phyloP scores from a whole-genome alignment of 257 asterid genomes.

The Anisodus acutangulus region DNA sequence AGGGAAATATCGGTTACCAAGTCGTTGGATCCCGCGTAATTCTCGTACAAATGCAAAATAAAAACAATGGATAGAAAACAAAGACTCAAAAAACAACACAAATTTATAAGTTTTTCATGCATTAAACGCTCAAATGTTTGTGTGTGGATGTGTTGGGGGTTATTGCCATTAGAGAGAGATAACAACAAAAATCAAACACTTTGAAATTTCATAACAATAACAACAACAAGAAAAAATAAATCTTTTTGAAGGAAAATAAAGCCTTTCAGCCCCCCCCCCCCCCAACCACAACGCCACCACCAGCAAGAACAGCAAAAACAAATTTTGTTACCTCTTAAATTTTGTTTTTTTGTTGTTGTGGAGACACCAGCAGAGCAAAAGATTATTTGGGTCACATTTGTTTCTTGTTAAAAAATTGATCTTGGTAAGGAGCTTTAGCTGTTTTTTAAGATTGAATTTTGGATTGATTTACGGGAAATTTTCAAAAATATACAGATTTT shows the following conservation, averaged over 20 bases:
- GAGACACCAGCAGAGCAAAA: neutral
- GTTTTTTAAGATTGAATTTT: neutral
- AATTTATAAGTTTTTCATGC: neutral
- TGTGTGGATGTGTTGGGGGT: slow-evolving; percentile 30
- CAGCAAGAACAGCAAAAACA: neutral
- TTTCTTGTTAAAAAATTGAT: no score
- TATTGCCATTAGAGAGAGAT: neutral
- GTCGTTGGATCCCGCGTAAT: neutral
- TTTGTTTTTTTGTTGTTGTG: neutral
- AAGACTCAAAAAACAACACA: neutral
- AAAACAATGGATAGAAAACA: neutral
- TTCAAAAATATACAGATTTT: no score
- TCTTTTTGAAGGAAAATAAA: neutral
- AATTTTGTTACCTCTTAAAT: neutral
- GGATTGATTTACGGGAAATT: no score
- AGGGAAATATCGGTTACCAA: neutral
- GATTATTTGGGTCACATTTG: neutral
- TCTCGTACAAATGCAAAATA: neutral
- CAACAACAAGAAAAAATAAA: neutral
- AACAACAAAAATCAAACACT: neutral
- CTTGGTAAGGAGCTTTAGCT: neutral
- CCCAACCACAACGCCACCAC: slow-evolving; percentile 10
- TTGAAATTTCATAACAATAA: neutral
- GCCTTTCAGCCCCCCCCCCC: neutral
- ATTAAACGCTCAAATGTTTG: neutral